These are phyloP conservation scores for Penicillium longicatenatum DNA, from an alignment of 495 filamentous ascomycete species.

Conservation along the genomic window DNA sequence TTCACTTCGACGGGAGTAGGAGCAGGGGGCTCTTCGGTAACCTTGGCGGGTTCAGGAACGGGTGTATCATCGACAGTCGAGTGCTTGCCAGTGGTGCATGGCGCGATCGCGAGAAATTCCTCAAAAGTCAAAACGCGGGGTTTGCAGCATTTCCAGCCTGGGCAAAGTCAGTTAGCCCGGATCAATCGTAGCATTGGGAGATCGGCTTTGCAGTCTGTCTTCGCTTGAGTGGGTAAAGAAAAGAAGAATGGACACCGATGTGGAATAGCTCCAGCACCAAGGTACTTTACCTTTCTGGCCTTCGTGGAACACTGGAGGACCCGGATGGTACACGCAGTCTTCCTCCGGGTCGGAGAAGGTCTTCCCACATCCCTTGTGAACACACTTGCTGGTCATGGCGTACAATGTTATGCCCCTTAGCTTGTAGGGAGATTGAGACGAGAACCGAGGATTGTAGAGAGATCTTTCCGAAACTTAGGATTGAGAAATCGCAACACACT, in stretches of 20 bases:
- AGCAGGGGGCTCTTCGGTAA: conserved; percentile 34
- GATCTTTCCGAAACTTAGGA: conserved; percentile 1
- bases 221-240: background rate
- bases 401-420: conserved; percentile 7
- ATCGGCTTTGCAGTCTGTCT: background rate
- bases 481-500: conserved; percentile 8
- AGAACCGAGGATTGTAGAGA: background rate
- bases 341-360: conserved; percentile 80
- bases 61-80: conserved; percentile 80
- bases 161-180: conserved; percentile 9
- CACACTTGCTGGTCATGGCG: conserved; percentile 84
- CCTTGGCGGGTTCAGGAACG: conserved; percentile 50
- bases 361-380: conserved; percentile 95
- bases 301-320: conserved; percentile 95
- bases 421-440: background rate
- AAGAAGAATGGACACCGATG: conserved; percentile 5
- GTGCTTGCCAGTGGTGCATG: conserved; percentile 93
- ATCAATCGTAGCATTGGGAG: background rate
- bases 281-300: conserved; percentile 88
- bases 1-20: conserved; percentile 26
- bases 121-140: conserved; percentile 97
- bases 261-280: conserved; percentile 31
- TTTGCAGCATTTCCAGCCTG: conserved; percentile 99
- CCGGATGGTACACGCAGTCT: conserved; percentile 88
- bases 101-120: conserved; percentile 92